These are phyloP conservation scores for Petunia hybrid DNA, from an alignment of 305 asterid species.

Conservation along the genomic window DNA sequence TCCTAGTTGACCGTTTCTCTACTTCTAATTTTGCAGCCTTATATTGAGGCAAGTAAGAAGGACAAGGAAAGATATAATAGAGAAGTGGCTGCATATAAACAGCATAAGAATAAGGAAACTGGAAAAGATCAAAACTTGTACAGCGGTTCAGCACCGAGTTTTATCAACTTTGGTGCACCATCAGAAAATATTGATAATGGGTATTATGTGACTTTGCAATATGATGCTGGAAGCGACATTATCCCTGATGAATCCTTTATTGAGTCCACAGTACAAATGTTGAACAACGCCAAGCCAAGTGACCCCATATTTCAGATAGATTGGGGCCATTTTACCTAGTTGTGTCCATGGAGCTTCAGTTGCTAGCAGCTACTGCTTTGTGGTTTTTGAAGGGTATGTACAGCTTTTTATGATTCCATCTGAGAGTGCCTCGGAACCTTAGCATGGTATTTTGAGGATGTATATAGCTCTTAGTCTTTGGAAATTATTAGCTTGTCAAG, in stretches of 20 bases:
- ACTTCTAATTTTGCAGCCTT: constrained; percentile 54
- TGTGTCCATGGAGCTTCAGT: not conserved
- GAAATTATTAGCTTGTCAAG: constrained; percentile 17
- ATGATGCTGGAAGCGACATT: constrained; percentile 31
- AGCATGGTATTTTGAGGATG: constrained; percentile 17
- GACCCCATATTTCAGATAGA: constrained; percentile 54
- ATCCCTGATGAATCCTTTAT: constrained; percentile 46
- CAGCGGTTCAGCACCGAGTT: constrained; percentile 32
- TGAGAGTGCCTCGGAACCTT: not conserved
- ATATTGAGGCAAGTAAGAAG: constrained; percentile 59
- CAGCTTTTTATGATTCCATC: not conserved
- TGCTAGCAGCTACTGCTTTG: not conserved
- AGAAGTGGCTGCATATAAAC: constrained; percentile 51
- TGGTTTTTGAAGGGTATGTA: not conserved
- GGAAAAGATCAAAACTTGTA: constrained; percentile 13
- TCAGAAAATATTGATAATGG: constrained; percentile 43
- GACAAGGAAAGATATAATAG: constrained; percentile 64
- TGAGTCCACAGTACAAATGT: constrained; percentile 47
- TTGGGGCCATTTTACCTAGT: constrained; percentile 42
- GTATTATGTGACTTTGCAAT: constrained; percentile 51
- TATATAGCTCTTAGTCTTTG: constrained; percentile 13
- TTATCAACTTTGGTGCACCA: constrained; percentile 48
- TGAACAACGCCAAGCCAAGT: constrained; percentile 50
- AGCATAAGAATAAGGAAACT: constrained; percentile 31
- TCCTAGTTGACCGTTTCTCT: not conserved